Evolutionary conservation across 169 alveolate genomes (phyloP).

Genomic region (Plasmodium gaboni): DNA sequence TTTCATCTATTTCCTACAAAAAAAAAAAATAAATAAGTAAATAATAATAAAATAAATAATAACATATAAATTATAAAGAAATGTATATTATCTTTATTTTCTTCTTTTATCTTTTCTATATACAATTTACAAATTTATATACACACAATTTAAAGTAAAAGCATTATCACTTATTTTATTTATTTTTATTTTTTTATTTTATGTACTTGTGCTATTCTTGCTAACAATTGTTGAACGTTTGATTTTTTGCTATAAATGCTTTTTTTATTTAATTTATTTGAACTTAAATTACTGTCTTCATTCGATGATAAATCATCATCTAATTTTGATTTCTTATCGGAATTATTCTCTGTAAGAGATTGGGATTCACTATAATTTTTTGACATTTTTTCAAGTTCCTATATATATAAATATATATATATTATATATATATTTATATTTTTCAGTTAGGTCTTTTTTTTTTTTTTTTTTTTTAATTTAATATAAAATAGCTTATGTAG

Average conservation of each 20-base stretch:
- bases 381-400: slow-evolving; percentile 48
- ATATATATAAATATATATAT: slow-evolving; percentile 10
- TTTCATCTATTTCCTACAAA: slow-evolving; percentile 80
- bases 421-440: slow-evolving; percentile 12
- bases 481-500: background rate
- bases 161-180: too few species aligned
- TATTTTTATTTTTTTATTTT: background rate
- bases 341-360: slow-evolving; percentile 24
- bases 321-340: slow-evolving; percentile 45
- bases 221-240: slow-evolving; percentile 66
- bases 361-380: slow-evolving; percentile 45
- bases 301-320: slow-evolving; percentile 48
- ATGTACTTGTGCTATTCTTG: slow-evolving; percentile 74
- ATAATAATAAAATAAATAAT: background rate
- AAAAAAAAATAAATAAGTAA: too few species aligned
- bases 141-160: slow-evolving; percentile 11
- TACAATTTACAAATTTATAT: slow-evolving; percentile 6
- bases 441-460: slow-evolving; percentile 12
- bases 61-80: background rate
- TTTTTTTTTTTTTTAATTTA: slow-evolving; percentile 14
- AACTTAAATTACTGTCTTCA: slow-evolving; percentile 30
- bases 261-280: slow-evolving; percentile 30
- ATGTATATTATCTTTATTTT: slow-evolving; percentile 1
- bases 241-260: slow-evolving; percentile 38
- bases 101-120: slow-evolving; percentile 2